Percentiles rank a stretch among this genome's conserved stretches.
phyloP scores from a whole-genome alignment of 2,329 filamentous ascomycete species.

The Ceratocystis variospora region DNA sequence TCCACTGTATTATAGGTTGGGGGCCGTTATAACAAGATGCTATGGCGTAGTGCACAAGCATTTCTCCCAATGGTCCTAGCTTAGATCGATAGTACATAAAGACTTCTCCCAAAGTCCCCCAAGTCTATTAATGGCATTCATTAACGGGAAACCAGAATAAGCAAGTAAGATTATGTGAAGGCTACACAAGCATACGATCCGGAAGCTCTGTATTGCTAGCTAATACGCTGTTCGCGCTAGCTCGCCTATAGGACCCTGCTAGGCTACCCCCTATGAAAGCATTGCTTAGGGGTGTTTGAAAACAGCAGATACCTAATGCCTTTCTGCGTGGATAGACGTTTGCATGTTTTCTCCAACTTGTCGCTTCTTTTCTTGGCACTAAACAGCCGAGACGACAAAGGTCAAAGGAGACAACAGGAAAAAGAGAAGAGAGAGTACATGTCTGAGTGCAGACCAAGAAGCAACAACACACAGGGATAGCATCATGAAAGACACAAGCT shows the following conservation, averaged over 20 bases:
- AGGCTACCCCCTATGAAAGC: too few relatives aligned
- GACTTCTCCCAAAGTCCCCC: too few relatives aligned
- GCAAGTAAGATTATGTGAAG: too few relatives aligned
- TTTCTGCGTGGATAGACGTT: background rate
- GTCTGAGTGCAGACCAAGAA: background rate
- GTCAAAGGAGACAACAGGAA: background rate
- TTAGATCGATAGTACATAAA: too few relatives aligned
- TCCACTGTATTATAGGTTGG: background rate
- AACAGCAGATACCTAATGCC: background rate
- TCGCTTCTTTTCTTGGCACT: background rate
- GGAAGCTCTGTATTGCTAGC: too few relatives aligned
- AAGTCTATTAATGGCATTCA: too few relatives aligned
- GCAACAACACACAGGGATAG: background rate
- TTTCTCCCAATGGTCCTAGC: background rate
- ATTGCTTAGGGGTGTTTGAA: background rate
- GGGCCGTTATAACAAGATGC: background rate
- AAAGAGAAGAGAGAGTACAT: background rate
- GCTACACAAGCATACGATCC: too few relatives aligned
- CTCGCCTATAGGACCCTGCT: background rate
- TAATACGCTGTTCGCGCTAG: too few relatives aligned
- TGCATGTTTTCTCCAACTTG: slow-evolving; percentile 1
- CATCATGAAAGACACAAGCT: background rate
- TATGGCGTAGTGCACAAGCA: background rate
- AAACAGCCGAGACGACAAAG: background rate
- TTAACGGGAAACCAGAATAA: too few relatives aligned